A percentile compares a stretch with the other conserved stretches of the same genome.
Evolutionary conservation across 345 rosid genomes (phyloP).

Genomic region (Eucalyptus cloeziana): DNA sequence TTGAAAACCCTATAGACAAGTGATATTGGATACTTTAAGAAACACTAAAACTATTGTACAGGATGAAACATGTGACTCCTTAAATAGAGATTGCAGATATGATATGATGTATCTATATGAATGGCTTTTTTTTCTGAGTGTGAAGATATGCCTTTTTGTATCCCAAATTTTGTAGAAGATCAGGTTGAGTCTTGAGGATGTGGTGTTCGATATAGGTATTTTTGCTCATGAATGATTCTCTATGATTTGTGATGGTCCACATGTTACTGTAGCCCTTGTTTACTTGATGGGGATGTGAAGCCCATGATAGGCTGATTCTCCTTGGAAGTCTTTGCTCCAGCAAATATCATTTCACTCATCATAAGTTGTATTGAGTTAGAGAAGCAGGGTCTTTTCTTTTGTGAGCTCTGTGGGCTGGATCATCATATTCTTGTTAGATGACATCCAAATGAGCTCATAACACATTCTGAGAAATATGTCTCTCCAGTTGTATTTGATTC

Average conservation of each 20-base stretch:
- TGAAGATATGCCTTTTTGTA: neutral
- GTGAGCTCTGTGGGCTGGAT: neutral
- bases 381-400: neutral
- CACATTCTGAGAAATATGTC: neutral
- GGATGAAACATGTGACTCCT: neutral
- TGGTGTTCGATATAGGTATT: neutral
- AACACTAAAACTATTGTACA: neutral
- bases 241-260: neutral
- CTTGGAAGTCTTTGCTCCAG: neutral
- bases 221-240: neutral
- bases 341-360: neutral
- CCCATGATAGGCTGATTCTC: neutral
- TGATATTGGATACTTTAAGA: neutral
- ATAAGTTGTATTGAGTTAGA: neutral
- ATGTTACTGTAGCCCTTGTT: neutral
- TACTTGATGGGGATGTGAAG: neutral
- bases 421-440: neutral
- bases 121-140: neutral
- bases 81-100: neutral
- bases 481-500: neutral
- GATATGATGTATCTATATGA: neutral
- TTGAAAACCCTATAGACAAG: neutral
- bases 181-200: neutral
- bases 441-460: neutral
- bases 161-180: neutral